These are phyloP conservation scores for Teunomyces stri DNA, from an alignment of 805 yeast genomes.

Conservation along the genomic window DNA sequence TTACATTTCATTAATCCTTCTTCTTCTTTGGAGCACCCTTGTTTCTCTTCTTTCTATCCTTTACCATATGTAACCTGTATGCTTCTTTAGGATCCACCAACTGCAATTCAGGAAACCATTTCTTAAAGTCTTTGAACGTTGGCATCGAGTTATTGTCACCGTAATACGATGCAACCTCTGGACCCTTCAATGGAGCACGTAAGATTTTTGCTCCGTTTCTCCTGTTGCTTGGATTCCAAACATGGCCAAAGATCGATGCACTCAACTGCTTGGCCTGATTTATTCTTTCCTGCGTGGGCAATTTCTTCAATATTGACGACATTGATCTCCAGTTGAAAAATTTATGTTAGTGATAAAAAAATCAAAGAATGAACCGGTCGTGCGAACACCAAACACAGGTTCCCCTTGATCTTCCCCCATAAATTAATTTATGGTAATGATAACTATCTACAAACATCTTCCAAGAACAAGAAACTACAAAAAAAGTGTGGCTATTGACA, in stretches of 20 bases:
- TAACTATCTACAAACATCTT: too few species aligned
- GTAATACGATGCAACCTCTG: constrained; percentile 65
- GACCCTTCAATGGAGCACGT: constrained; percentile 68
- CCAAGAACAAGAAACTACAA: too few species aligned
- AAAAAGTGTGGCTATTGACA: too few species aligned
- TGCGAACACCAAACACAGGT: neutral
- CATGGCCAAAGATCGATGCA: constrained; percentile 65
- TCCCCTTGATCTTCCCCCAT: too few species aligned
- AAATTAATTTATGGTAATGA: too few species aligned
- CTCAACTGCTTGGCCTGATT: constrained; percentile 57
- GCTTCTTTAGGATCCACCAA: constrained; percentile 68
- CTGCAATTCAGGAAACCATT: constrained; percentile 48
- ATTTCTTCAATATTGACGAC: constrained; percentile 27
- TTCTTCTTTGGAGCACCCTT: constrained; percentile 85
- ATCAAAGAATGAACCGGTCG: neutral
- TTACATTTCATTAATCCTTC: constrained; percentile 11
- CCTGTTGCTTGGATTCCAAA: constrained; percentile 60
- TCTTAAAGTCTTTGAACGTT: constrained; percentile 57
- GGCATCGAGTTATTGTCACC: constrained; percentile 68
- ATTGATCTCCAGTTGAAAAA: constrained; percentile 8
- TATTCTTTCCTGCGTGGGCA: constrained; percentile 48
- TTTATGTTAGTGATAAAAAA: neutral
- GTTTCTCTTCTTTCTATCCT: constrained; percentile 74
- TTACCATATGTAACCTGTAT: constrained; percentile 64
- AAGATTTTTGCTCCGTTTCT: constrained; percentile 76